These are phyloP conservation scores for Iris pallida DNA, from an alignment of 116 monocot genomes.

Conservation along the genomic window DNA sequence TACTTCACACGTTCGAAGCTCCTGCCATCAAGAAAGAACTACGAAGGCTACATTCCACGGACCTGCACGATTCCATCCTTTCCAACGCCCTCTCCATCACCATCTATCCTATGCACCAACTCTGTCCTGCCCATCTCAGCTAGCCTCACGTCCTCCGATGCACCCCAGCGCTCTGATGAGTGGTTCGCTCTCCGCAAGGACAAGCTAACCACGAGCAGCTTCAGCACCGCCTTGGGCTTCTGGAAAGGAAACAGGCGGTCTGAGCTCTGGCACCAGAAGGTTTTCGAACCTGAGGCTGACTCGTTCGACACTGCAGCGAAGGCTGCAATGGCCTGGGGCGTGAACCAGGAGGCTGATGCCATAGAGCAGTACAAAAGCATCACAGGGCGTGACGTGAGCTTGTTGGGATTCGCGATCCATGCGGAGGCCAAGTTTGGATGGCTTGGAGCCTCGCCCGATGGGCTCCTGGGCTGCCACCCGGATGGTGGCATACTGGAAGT, in stretches of 20 bases:
- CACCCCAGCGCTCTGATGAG: conserved; percentile 80
- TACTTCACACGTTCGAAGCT: conserved; percentile 14
- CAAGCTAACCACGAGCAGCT: conserved; percentile 87
- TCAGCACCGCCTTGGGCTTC: conserved; percentile 90
- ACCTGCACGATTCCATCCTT: conserved; percentile 20
- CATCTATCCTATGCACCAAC: conserved; percentile 5
- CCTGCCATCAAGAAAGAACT: conserved; percentile 30
- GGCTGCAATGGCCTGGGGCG: conserved; percentile 94
- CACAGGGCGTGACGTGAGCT: conserved; percentile 63
- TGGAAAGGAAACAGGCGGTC: conserved; percentile 69
- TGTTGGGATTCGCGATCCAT: conserved; percentile 71
- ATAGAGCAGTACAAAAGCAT: conserved; percentile 80
- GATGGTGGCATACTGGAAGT: conserved; percentile 83
- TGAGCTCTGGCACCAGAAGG: conserved; percentile 83
- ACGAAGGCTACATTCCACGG: conserved; percentile 40
- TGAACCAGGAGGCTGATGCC: conserved; percentile 46
- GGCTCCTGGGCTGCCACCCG: conserved; percentile 44
- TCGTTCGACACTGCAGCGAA: conserved; percentile 36
- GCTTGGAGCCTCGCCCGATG: conserved; percentile 93
- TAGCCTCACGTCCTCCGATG: conserved; percentile 33
- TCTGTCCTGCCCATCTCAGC: conserved; percentile 16
- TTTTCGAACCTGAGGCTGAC: conserved; percentile 34
- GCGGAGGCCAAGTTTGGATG: conserved; percentile 52
- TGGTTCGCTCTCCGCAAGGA: conserved; percentile 91
- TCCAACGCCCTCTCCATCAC: conserved; percentile 8